These are phyloP conservation scores for Chalciporus sphaerocephalus DNA, from an alignment of 768 basidiomycete species.

Conservation along the genomic window DNA sequence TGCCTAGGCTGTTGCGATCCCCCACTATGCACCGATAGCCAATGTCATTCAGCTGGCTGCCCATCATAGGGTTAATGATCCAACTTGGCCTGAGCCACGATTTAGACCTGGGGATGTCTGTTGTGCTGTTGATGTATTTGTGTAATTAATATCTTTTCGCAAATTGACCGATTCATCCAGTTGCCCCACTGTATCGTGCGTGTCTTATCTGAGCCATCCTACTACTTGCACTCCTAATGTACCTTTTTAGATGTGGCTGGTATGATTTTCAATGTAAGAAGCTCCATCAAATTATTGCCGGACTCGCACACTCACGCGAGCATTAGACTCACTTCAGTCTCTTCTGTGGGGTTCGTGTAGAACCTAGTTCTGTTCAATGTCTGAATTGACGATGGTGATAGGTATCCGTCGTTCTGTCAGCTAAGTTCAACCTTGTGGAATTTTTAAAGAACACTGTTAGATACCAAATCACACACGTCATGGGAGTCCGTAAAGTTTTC, in stretches of 20 bases:
- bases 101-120: constrained; percentile 60
- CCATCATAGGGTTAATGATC: constrained; percentile 47
- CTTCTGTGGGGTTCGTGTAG: constrained; percentile 48
- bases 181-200: constrained; percentile 61
- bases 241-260: constrained; percentile 57
- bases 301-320: constrained; percentile 16
- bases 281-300: too few relatives aligned
- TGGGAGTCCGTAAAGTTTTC: constrained; percentile 20
- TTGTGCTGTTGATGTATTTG: constrained; percentile 45
- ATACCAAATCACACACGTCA: constrained; percentile 45
- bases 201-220: neutral
- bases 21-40: constrained; percentile 55
- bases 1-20: constrained; percentile 53
- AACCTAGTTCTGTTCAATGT: neutral
- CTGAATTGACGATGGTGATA: constrained; percentile 21
- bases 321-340: constrained; percentile 55
- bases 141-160: neutral
- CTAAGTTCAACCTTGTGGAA: constrained; percentile 42
- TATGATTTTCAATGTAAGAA: constrained; percentile 49
- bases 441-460: constrained; percentile 45
- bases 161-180: constrained; percentile 28
- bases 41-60: constrained; percentile 59
- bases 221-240: neutral
- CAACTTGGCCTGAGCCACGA: constrained; percentile 44
- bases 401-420: constrained; percentile 47